These are phyloP conservation scores for Cryptococcus jaspeensis DNA, from an alignment of 1,284 basidiomycete genomes.

Conservation along the genomic window DNA sequence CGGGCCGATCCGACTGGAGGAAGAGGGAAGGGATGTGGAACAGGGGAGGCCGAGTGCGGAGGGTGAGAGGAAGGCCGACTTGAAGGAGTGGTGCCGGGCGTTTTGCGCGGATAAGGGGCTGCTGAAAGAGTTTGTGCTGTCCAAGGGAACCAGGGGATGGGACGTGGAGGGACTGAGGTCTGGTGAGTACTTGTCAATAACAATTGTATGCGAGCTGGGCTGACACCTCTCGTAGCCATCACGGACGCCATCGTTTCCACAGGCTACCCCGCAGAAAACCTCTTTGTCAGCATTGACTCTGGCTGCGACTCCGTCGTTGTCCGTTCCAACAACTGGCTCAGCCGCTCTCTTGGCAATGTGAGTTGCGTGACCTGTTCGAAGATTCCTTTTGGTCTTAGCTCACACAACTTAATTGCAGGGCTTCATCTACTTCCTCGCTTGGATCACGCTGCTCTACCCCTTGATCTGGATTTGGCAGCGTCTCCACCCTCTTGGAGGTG, in stretches of 20 bases:
- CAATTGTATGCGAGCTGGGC: background rate
- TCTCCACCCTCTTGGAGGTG: slow-evolving; percentile 25
- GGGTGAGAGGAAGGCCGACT: slow-evolving; percentile 30
- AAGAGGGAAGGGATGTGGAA: slow-evolving; percentile 3
- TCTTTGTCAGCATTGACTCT: slow-evolving; percentile 58
- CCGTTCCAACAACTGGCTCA: slow-evolving; percentile 62
- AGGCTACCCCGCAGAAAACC: slow-evolving; percentile 56
- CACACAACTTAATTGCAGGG: slow-evolving; percentile 29
- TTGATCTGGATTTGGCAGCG: slow-evolving; percentile 66
- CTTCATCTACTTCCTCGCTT: slow-evolving; percentile 64
- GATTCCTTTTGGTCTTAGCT: background rate
- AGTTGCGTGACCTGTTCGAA: slow-evolving; percentile 1
- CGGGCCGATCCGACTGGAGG: slow-evolving; percentile 1
- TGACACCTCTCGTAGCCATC: slow-evolving; percentile 51
- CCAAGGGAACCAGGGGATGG: slow-evolving; percentile 70
- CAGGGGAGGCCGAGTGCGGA: slow-evolving; percentile 1
- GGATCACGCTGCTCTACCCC: slow-evolving; percentile 65
- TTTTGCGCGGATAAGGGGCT: slow-evolving; percentile 62
- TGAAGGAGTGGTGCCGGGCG: slow-evolving; percentile 68
- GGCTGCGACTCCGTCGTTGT: slow-evolving; percentile 57
- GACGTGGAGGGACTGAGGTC: slow-evolving; percentile 59
- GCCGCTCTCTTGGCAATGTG: slow-evolving; percentile 60
- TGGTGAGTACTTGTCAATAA: slow-evolving; percentile 11
- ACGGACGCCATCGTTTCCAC: slow-evolving; percentile 57
- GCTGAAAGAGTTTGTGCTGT: slow-evolving; percentile 66